Conservation (phyloP, 1,284 basidiomycete genomes). For the Malassezia yamatoensis region DNA sequence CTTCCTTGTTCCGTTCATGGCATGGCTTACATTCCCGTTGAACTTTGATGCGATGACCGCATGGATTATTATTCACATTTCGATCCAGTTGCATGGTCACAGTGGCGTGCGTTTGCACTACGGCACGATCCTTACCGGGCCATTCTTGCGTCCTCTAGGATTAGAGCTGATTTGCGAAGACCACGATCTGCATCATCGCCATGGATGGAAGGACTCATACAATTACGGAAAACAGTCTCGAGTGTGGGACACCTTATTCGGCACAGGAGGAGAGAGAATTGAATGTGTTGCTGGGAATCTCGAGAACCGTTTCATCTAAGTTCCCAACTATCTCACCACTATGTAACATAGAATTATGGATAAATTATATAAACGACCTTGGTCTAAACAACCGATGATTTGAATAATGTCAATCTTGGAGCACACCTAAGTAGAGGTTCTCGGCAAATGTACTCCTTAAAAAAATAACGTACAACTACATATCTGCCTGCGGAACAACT, state of each 20-base stretch:
- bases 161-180: slow-evolving; percentile 40
- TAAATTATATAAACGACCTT: neutral
- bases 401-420: too few relatives aligned
- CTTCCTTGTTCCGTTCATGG: slow-evolving; percentile 26
- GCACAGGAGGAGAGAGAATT: slow-evolving; percentile 32
- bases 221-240: slow-evolving; percentile 45
- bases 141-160: slow-evolving; percentile 22
- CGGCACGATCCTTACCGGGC: slow-evolving; percentile 26
- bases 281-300: slow-evolving; percentile 21
- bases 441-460: neutral
- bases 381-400: too few relatives aligned
- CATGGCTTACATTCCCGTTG: slow-evolving; percentile 25
- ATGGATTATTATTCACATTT: slow-evolving; percentile 31
- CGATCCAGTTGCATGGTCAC: slow-evolving; percentile 33
- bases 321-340: neutral
- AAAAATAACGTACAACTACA: neutral
- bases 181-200: slow-evolving; percentile 46
- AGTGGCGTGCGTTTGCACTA: slow-evolving; percentile 34
- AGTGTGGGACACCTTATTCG: slow-evolving; percentile 42
- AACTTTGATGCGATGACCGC: slow-evolving; percentile 25
- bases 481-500: neutral
- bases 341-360: neutral
- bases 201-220: slow-evolving; percentile 31
- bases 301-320: too few relatives aligned
- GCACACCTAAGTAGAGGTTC: too few relatives aligned